Base-by-base conservation (phyloP, 2,329 filamentous ascomycete species). In the Trichoderma sp. region DNA sequence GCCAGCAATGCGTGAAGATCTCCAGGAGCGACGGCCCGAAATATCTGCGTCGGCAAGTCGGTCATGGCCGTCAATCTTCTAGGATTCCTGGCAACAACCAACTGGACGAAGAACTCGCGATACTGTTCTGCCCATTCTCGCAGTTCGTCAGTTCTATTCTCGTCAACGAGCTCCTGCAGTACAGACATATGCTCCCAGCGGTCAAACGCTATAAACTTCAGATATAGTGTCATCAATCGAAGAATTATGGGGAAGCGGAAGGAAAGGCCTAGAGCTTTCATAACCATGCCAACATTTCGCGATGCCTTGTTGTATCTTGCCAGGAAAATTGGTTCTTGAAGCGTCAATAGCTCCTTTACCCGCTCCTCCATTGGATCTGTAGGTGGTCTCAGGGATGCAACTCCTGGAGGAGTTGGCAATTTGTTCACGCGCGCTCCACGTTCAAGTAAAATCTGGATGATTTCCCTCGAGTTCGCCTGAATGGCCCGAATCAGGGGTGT, bases 151-250 rank as follows among this genome's bases (percentile, higher is more conserved):
- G 63, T 66, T 36, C 63, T 66, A n/a, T 66, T 66, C 47, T 66
- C 63, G 14, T 66, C 63, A 56, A 66, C 63, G 28, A 66, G 63
- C 21, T 66, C 63, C 21, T 66, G 63, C 9, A 66, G 47, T 28
- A 66, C 63, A 66, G 63, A 66, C 63, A 66, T 66, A 5, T 66
- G 63, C 47, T 66, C 63, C 63, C 63, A 66, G 47, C 63, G 63
- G 47, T 66, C 63, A 21, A 66, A 39, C 63, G 63, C 63, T 9
- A 66, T 56, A 36, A 66, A 66, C 8, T 66, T 66, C 21, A 66
- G 32, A 57, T 66, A 66, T 6, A 66, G 63, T 7, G 63, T 66
- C 47, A 66, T 15, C 32, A 66, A 39, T 15, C 63, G 47, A 39
- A 56, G 63, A 53, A 66, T 66, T 21, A 66, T 28, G 15, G 63